Base-by-base conservation (phyloP, 2,329 filamentous ascomycete genomes). In the Colletotrichum spinosum region DNA sequence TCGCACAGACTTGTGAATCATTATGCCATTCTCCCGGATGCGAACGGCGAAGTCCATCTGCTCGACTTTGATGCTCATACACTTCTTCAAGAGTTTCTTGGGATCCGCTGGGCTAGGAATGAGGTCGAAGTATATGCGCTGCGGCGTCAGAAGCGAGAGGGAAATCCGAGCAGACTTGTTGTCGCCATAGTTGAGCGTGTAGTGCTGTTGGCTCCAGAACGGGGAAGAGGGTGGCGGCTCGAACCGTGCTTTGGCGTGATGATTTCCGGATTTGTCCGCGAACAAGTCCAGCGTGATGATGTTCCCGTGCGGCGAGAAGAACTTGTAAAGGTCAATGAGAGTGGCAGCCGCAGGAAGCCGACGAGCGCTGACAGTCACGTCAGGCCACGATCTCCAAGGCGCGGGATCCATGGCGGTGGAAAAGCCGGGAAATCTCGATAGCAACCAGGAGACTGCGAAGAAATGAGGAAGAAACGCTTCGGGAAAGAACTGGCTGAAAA, bases 11-110 rank as follows among this genome's bases (percentile, higher is more conserved):
- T 84, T 84, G 82, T 92, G 86, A 8, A 81, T 75, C 73, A 89
- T 85, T 82, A 94, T 88, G 0, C 80, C 79, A 3, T 77, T 78
- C 5, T 85, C 82, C 1, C 82, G 76, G 2, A 83, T 70, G 77
- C 88, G 82, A 45, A 88, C 79, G 0, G 92, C 91, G 69, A 94
- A 90, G 15, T 88, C 83, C 2, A 94, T 71, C 0, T 77, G 78
- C 1, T 73, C 70, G 3, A 84, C 79, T 2, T 74, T 71, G 2
- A 88, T 68, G 13, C 72, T 79, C 74, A 85, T 76, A 17, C 72
- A 72, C 25, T 72, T 65, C 1, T 76, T 75, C 48, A 78, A 77
- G 5, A 58, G 73, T 7, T 74, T 63, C 7, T 69, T 67, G n/a
- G 72, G 69, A 52, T 71, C 72, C 34, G 75, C 68, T 6, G 75